A percentile compares a stretch with the other conserved stretches of the same genome.
These are phyloP conservation scores for Penicillium canescens DNA, from an alignment of 495 filamentous ascomycete genomes.

Conservation along the genomic window DNA sequence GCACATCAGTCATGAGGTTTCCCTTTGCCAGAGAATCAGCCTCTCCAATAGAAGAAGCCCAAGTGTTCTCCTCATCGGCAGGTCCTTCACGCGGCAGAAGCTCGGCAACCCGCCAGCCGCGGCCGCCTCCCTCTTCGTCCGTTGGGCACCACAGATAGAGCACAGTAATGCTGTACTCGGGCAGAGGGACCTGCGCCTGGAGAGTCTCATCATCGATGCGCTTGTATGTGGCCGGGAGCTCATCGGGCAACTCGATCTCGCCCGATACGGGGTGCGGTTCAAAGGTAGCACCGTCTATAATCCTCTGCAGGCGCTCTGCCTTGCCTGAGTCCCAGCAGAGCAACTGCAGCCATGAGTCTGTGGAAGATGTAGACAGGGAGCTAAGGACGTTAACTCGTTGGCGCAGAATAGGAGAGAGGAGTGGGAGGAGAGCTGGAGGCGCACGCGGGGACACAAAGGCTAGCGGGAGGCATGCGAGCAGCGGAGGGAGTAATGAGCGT, in stretches of 20 bases:
- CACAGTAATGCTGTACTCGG: constrained; percentile 55
- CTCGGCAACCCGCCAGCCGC: constrained; percentile 85
- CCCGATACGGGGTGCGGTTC: constrained; percentile 92
- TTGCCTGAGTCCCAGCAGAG: constrained; percentile 78
- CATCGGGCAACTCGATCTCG: constrained; percentile 77
- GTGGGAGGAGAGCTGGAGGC: constrained; percentile 72
- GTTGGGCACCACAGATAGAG: constrained; percentile 67
- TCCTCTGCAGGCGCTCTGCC: constrained; percentile 63
- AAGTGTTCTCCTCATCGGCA: constrained; percentile 38
- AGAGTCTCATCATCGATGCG: constrained; percentile 85
- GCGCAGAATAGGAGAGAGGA: constrained; percentile 87
- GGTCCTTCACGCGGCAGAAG: constrained; percentile 59
- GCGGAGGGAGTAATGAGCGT: constrained; percentile 64
- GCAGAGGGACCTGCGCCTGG: constrained; percentile 61
- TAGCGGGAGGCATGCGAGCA: constrained; percentile 84
- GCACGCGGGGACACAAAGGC: constrained; percentile 78
- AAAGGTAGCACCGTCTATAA: constrained; percentile 66
- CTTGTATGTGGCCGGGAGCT: constrained; percentile 63
- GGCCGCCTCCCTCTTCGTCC: constrained; percentile 66
- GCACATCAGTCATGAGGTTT: constrained; percentile 39
- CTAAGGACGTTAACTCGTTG: constrained; percentile 82
- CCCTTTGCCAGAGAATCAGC: constrained; percentile 47
- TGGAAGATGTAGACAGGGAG: constrained; percentile 48
- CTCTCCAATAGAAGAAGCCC: constrained; percentile 53
- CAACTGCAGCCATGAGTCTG: constrained; percentile 84